Conservation (phyloP, 495 filamentous ascomycete genomes). For the Chaetomium cochliodes region DNA sequence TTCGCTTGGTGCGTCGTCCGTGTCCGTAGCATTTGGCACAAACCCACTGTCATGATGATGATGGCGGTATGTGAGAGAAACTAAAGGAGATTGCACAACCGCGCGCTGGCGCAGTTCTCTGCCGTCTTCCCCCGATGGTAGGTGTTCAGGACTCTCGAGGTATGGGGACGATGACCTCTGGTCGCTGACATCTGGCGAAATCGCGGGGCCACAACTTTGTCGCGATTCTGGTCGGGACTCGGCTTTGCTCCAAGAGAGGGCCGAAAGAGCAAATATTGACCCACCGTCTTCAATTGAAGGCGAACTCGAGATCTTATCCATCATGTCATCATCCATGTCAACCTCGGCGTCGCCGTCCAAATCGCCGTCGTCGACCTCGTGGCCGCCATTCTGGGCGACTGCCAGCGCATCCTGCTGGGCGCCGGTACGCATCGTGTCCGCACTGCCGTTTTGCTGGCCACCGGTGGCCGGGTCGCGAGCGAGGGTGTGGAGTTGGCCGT, state of each 20-base stretch:
- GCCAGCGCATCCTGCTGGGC: slow-evolving; percentile 55
- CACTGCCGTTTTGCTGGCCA: slow-evolving; percentile 17
- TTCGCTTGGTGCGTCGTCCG: slow-evolving; percentile 30
- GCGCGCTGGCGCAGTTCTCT: slow-evolving; percentile 38
- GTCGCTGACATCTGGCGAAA: slow-evolving; percentile 32
- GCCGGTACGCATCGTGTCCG: slow-evolving; percentile 37
- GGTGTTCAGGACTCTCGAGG: slow-evolving; percentile 49
- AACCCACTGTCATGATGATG: slow-evolving; percentile 66
- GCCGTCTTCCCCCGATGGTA: slow-evolving; percentile 40
- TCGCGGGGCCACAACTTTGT: slow-evolving; percentile 29
- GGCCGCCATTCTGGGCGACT: slow-evolving; percentile 56
- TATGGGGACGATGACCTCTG: slow-evolving; percentile 56
- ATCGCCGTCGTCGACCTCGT: slow-evolving; percentile 67
- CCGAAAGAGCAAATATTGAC: slow-evolving; percentile 47
- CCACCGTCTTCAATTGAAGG: slow-evolving; percentile 98
- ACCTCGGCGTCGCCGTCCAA: slow-evolving; percentile 66
- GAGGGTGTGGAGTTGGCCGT: slow-evolving; percentile 41
- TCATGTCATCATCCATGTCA: slow-evolving; percentile 81
- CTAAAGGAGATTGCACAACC: slow-evolving; percentile 23
- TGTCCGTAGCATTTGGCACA: slow-evolving; percentile 29
- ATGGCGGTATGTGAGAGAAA: slow-evolving; percentile 43
- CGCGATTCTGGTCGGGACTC: slow-evolving; percentile 42
- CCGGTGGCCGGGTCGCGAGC: slow-evolving; percentile 13
- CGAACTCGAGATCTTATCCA: slow-evolving; percentile 97
- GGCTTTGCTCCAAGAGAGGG: slow-evolving; percentile 41